phyloP scores from a whole-genome alignment of 208 protist species.

The Leishmania lainsoni region DNA sequence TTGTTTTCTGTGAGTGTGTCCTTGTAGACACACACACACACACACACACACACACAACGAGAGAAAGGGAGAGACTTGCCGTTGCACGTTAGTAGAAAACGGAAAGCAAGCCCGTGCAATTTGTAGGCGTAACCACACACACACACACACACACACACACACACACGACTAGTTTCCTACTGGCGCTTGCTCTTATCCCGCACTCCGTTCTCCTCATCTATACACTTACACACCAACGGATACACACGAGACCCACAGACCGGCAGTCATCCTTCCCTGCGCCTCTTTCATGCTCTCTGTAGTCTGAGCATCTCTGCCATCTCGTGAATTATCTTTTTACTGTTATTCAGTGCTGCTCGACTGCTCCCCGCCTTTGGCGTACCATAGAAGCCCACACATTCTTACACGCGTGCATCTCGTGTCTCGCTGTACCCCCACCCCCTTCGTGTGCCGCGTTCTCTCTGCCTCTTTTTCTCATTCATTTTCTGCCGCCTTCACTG shows the following conservation, averaged over 20 bases:
- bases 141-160: not conserved
- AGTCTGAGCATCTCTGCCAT: not conserved
- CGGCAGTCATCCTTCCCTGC: not conserved
- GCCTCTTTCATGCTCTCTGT: not conserved
- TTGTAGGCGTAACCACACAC: not conserved
- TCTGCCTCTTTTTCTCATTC: not conserved
- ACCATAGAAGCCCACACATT: conserved; percentile 1
- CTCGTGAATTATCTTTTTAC: conserved; percentile 1
- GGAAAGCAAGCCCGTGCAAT: not conserved
- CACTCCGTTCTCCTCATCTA: not conserved
- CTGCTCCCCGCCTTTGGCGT: not conserved
- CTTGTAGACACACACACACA: conserved; percentile 1
- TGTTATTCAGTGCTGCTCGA: not conserved
- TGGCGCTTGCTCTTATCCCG: not conserved
- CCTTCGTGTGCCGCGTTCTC: not conserved
- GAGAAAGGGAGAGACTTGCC: not conserved
- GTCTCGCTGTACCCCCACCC: not conserved
- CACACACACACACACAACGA: conserved; percentile 2
- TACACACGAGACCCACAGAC: conserved; percentile 10
- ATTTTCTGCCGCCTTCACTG: not conserved
- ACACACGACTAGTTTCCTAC: not conserved
- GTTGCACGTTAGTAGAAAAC: not conserved
- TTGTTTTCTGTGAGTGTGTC: not conserved
- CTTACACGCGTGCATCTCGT: not conserved
- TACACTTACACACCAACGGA: conserved; percentile 6